A percentile compares a stretch with the other conserved stretches of the same genome.
These are phyloP conservation scores for Podaxis sp. DNA, from an alignment of 768 basidiomycete genomes.

Conservation along the genomic window DNA sequence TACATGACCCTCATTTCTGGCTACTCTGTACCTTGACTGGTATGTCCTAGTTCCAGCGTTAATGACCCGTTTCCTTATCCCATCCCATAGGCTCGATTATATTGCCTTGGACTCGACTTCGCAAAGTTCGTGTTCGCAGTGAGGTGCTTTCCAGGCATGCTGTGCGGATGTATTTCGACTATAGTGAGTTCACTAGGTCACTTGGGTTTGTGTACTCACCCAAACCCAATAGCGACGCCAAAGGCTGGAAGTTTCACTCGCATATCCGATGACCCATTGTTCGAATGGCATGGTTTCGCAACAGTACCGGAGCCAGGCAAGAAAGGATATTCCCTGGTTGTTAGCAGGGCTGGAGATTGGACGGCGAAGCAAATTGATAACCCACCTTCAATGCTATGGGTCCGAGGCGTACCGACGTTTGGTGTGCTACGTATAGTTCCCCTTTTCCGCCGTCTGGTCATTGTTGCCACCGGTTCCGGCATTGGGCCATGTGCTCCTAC, in stretches of 20 bases:
- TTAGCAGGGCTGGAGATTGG: constrained; percentile 62
- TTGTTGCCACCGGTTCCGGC: constrained; percentile 59
- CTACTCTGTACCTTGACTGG: constrained; percentile 51
- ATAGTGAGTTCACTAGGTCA: constrained; percentile 36
- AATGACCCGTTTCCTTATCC: not conserved
- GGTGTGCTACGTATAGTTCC: constrained; percentile 56
- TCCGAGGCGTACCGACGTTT: constrained; percentile 55
- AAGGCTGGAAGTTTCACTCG: constrained; percentile 47
- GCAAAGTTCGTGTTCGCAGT: constrained; percentile 52
- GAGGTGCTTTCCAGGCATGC: constrained; percentile 58
- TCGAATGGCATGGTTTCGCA: constrained; percentile 63
- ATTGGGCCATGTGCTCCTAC: constrained; percentile 63
- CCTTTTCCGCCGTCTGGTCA: constrained; percentile 53
- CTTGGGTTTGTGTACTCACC: not conserved
- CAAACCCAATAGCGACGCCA: constrained; percentile 34
- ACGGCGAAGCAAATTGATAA: constrained; percentile 51
- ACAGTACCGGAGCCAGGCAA: constrained; percentile 49
- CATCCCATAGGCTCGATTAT: constrained; percentile 43
- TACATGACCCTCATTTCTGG: constrained; percentile 53
- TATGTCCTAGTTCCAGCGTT: constrained; percentile 15
- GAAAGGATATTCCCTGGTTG: constrained; percentile 54
- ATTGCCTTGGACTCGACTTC: constrained; percentile 59
- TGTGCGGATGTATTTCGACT: constrained; percentile 58
- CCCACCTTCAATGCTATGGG: constrained; percentile 55
- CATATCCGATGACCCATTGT: constrained; percentile 45